These are phyloP conservation scores for Zizania palustris DNA, from an alignment of 202 grass and related monocot species.

Conservation along the genomic window DNA sequence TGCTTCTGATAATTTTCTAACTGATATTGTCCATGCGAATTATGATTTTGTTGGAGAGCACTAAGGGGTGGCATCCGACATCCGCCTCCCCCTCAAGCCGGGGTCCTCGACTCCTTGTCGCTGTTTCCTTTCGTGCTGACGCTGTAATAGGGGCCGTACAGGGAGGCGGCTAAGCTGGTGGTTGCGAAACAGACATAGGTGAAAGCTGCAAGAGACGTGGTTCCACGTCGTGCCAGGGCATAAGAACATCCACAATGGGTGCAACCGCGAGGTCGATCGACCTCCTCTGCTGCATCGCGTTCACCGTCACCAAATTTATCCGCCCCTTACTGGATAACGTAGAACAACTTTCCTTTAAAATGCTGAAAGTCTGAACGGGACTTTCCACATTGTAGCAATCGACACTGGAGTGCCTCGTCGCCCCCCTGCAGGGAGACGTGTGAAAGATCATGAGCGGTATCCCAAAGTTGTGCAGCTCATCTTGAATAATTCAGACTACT, in stretches of 20 bases:
- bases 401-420: slow-evolving; percentile 87
- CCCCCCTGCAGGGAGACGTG: slow-evolving; percentile 75
- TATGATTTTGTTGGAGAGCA: no score
- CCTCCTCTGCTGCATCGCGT: slow-evolving; percentile 60
- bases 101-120: no score
- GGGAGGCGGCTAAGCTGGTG: slow-evolving; percentile 52
- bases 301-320: slow-evolving; percentile 56
- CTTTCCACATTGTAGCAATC: slow-evolving; percentile 74
- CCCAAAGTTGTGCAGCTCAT: slow-evolving; percentile 89
- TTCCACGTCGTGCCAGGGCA: slow-evolving; percentile 61
- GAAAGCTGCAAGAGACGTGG: slow-evolving; percentile 57
- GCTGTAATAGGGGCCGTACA: slow-evolving; percentile 43
- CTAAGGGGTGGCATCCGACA: no score
- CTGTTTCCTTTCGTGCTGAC: not conserved
- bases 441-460: slow-evolving; percentile 84
- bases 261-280: slow-evolving; percentile 55
- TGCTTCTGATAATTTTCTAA: no score
- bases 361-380: slow-evolving; percentile 20
- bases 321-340: not conserved
- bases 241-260: slow-evolving; percentile 49
- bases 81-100: no score
- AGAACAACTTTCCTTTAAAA: not conserved
- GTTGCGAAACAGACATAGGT: slow-evolving; percentile 49
- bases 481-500: slow-evolving; percentile 73
- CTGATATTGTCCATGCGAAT: no score